Percentiles rank a stretch among this genome's conserved stretches.
phyloP scores from a whole-genome alignment of 371 early-diverging fungal genomes.

The Dichotomocladium elegans region DNA sequence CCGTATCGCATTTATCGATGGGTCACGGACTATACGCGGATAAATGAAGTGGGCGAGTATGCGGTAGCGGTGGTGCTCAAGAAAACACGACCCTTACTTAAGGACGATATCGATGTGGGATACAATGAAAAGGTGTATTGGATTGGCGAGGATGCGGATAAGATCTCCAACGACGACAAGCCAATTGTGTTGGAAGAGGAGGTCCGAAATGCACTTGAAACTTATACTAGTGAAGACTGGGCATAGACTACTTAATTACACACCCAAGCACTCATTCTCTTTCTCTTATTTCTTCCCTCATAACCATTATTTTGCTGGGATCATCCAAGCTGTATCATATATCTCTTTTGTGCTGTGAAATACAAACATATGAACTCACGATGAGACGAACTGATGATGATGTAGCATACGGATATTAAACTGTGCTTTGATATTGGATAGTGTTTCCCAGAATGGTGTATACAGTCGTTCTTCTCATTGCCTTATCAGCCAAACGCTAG shows the following conservation, averaged over 20 bases:
- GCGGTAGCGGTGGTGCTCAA: constrained; percentile 56
- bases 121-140: constrained; percentile 50
- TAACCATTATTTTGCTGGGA: background rate
- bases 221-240: constrained; percentile 34
- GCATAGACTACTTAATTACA: background rate
- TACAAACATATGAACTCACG: no score
- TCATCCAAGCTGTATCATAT: background rate
- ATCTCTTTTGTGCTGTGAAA: no score
- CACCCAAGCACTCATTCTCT: background rate
- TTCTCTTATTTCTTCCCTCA: background rate
- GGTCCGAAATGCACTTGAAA: constrained; percentile 25
- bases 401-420: no score
- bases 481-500: no score
- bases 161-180: constrained; percentile 21
- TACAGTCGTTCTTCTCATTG: no score
- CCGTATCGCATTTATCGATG: constrained; percentile 60
- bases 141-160: constrained; percentile 43
- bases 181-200: constrained; percentile 39
- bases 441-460: no score
- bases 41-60: constrained; percentile 53
- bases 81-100: constrained; percentile 43
- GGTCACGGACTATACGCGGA: constrained; percentile 55
- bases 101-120: constrained; percentile 52
- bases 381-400: no score
- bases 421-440: no score